These are phyloP conservation scores for Solanum sitiens DNA, from an alignment of 257 asterid species.

Conservation along the genomic window DNA sequence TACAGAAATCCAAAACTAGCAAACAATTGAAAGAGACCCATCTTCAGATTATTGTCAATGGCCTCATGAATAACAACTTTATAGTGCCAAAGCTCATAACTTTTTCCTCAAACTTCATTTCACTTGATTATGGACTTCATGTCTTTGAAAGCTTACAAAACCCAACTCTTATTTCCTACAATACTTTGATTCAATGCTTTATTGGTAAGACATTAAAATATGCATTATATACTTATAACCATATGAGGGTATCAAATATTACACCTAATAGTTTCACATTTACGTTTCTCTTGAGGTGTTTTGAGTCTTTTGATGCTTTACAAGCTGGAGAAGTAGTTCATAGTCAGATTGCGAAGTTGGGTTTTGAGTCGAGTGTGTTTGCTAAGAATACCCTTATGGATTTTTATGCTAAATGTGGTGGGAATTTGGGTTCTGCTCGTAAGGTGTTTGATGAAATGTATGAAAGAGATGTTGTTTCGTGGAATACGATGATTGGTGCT, in stretches of 20 bases:
- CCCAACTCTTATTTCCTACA: conserved; percentile 26
- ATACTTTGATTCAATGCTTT: conserved; percentile 40
- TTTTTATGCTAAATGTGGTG: conserved; percentile 32
- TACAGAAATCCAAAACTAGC: conserved; percentile 27
- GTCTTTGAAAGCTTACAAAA: conserved; percentile 8
- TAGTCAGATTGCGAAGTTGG: conserved; percentile 25
- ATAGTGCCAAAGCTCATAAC: conserved; percentile 29
- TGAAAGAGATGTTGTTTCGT: conserved; percentile 25
- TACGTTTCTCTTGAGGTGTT: conserved; percentile 32
- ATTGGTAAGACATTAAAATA: conserved; percentile 21
- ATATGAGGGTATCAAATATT: conserved; percentile 23
- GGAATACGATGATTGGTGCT: conserved; percentile 30
- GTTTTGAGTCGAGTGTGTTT: conserved; percentile 21
- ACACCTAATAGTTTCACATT: conserved; percentile 35
- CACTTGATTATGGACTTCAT: conserved; percentile 20
- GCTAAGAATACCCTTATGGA: conserved; percentile 31
- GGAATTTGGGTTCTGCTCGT: conserved; percentile 7
- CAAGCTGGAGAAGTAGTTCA: conserved; percentile 22
- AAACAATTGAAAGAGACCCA: conserved; percentile 35
- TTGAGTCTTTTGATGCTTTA: conserved; percentile 23
- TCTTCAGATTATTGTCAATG: conserved; percentile 36
- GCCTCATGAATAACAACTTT: conserved; percentile 23
- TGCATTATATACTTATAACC: conserved; percentile 16
- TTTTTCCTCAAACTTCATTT: conserved; percentile 24
- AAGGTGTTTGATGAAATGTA: conserved; percentile 28